Conservation (phyloP, 441 rosid genomes). For the Adansonia madagascariensis region DNA sequence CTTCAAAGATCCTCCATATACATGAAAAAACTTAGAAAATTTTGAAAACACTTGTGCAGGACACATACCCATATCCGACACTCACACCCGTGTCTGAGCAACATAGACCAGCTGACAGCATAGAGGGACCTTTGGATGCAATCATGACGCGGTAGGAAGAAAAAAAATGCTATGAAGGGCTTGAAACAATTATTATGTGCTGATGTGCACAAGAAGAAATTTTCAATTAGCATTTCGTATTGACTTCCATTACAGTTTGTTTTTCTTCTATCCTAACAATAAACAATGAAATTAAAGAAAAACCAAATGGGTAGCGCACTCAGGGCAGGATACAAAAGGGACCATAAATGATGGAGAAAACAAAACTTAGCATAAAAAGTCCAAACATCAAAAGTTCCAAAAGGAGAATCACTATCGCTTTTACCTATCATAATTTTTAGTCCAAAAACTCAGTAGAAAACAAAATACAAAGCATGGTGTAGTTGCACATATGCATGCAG, state of each 20-base stretch:
- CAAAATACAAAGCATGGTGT: not conserved
- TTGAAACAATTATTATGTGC: not conserved
- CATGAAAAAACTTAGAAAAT: too few relatives aligned
- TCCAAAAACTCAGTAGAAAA: constrained; percentile 1
- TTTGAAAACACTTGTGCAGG: too few relatives aligned
- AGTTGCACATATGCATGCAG: not conserved
- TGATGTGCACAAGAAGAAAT: not conserved
- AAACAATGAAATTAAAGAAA: not conserved
- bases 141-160: not conserved
- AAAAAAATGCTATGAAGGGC: not conserved
- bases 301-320: not conserved
- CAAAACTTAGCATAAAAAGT: not conserved
- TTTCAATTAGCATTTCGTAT: not conserved
- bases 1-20: too few relatives aligned
- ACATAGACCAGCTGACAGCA: not conserved
- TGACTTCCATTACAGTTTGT: not conserved
- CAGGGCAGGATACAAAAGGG: not conserved
- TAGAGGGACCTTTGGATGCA: not conserved
- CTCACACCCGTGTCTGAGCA: too few relatives aligned
- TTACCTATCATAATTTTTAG: not conserved
- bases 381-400: not conserved
- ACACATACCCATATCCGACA: too few relatives aligned
- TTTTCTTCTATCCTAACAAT: not conserved
- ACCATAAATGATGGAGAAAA: not conserved
- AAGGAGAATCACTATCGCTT: not conserved